Evolutionary conservation across 75 land plant species (phyloP).

Genomic region (Ceratopteris richardii): DNA sequence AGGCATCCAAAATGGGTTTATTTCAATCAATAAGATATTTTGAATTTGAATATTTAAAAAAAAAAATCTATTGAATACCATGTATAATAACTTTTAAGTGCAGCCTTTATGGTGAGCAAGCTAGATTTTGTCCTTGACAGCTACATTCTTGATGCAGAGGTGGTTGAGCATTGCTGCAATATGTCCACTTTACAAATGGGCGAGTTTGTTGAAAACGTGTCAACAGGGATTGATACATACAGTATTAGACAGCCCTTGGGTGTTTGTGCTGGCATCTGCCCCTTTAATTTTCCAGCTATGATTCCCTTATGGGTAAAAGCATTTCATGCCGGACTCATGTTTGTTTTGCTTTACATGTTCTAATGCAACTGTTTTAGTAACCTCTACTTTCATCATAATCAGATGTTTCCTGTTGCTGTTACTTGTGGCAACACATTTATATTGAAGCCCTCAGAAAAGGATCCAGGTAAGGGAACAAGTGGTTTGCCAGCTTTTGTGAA

Average conservation of each 20-base stretch:
- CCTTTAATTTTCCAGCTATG: slow-evolving; percentile 99
- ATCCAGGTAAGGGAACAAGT: slow-evolving; percentile 87
- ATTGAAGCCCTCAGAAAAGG: slow-evolving; percentile 95
- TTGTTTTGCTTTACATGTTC: background rate
- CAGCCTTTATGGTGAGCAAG: no score
- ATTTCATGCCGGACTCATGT: background rate
- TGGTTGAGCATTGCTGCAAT: slow-evolving; percentile 94
- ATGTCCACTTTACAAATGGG: slow-evolving; percentile 96
- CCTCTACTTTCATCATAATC: slow-evolving; percentile 18
- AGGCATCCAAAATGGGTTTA: no score
- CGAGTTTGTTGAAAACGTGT: slow-evolving; percentile 82
- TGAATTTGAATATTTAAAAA: no score
- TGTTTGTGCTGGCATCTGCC: slow-evolving; percentile 97
- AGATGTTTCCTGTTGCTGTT: slow-evolving; percentile 96
- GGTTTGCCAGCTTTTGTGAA: no score
- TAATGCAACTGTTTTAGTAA: background rate
- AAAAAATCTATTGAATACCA: no score
- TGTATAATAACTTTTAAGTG: no score
- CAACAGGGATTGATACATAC: slow-evolving; percentile 82
- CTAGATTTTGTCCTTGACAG: no score
- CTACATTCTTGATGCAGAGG: slow-evolving; percentile 55
- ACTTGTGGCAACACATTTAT: slow-evolving; percentile 89
- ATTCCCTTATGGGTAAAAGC: slow-evolving; percentile 89
- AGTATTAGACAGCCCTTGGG: slow-evolving; percentile 94
- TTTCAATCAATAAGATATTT: no score